These are phyloP conservation scores for Sporisorium iseilematis-ciliati DNA, from an alignment of 1,284 basidiomycete genomes.

Conservation along the genomic window DNA sequence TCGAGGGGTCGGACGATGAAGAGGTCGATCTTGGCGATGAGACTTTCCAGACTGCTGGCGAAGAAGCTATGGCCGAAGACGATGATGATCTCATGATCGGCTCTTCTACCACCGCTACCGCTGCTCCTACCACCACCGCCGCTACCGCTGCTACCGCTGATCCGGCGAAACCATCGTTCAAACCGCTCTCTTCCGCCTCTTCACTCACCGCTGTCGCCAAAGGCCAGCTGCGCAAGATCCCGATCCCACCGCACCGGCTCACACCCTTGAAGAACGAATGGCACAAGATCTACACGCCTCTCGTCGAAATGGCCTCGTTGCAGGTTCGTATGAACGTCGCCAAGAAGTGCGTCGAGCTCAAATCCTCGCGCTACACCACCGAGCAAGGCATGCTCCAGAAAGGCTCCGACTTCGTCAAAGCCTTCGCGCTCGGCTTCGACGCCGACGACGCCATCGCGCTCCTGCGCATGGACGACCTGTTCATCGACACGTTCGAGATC, in stretches of 20 bases:
- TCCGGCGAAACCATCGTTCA: constrained; percentile 26
- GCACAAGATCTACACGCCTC: constrained; percentile 94
- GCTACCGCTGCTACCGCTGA: background rate
- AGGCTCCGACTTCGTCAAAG: constrained; percentile 97
- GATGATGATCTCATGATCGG: constrained; percentile 55
- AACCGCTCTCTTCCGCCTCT: constrained; percentile 26
- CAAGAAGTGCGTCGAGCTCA: constrained; percentile 87
- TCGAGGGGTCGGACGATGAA: constrained; percentile 46
- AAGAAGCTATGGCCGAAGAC: constrained; percentile 27
- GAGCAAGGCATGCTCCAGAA: constrained; percentile 79
- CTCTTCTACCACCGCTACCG: constrained; percentile 8
- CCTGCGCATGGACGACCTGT: constrained; percentile 92
- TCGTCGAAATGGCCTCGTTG: constrained; percentile 92
- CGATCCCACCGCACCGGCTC: constrained; percentile 96
- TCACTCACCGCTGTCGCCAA: constrained; percentile 46
- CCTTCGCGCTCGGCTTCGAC: constrained; percentile 90
- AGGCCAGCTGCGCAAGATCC: constrained; percentile 72
- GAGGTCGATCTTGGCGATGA: constrained; percentile 41
- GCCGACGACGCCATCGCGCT: constrained; percentile 92
- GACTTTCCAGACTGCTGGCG: constrained; percentile 23
- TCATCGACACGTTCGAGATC: constrained; percentile 96
- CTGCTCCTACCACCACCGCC: constrained; percentile 2
- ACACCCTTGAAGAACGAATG: constrained; percentile 97
- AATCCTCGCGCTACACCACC: constrained; percentile 91
- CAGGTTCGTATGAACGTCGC: constrained; percentile 97